phyloP scores from a whole-genome alignment of 352 stramenopile species.

The Phytophthora fragariaefolia region DNA sequence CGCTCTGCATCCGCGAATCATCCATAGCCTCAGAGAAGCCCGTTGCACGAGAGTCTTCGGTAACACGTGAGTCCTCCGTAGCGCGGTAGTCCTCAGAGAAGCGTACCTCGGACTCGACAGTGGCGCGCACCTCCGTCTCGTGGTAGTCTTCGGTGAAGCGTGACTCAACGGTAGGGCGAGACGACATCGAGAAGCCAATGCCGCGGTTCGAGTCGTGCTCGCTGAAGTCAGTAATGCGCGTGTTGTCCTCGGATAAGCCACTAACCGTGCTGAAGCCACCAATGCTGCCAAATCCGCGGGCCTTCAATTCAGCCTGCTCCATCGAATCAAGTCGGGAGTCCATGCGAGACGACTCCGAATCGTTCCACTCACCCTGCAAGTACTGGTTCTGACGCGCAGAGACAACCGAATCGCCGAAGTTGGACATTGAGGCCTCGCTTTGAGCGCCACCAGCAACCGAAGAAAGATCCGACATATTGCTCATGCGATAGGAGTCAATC shows the following conservation, averaged over 20 bases:
- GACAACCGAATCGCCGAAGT: conserved; percentile 60
- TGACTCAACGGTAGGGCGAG: conserved; percentile 36
- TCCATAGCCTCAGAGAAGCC: conserved; percentile 55
- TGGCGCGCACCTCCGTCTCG: conserved; percentile 19
- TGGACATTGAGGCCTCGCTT: conserved; percentile 58
- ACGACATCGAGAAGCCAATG: conserved; percentile 51
- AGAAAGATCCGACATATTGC: conserved; percentile 55
- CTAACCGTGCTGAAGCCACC: conserved; percentile 56
- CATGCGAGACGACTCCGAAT: conserved; percentile 53
- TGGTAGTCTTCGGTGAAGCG: conserved; percentile 33
- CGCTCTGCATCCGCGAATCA: conserved; percentile 57
- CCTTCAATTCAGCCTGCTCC: conserved; percentile 43
- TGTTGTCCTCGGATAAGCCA: conserved; percentile 37
- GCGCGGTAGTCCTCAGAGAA: conserved; percentile 37
- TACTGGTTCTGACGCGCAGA: conserved; percentile 51
- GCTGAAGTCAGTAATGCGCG: conserved; percentile 30
- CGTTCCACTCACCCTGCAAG: conserved; percentile 55
- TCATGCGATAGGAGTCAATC: conserved; percentile 33
- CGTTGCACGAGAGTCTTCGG: conserved; percentile 34
- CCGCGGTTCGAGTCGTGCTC: conserved; percentile 44
- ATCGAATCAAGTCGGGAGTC: conserved; percentile 42
- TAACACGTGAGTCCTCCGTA: conserved; percentile 33
- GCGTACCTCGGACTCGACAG: conserved; percentile 21
- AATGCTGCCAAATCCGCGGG: conserved; percentile 36
- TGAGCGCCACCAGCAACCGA: conserved; percentile 45